Conservation (phyloP, 495 filamentous ascomycete species). For the Penicillium flavigenum region DNA sequence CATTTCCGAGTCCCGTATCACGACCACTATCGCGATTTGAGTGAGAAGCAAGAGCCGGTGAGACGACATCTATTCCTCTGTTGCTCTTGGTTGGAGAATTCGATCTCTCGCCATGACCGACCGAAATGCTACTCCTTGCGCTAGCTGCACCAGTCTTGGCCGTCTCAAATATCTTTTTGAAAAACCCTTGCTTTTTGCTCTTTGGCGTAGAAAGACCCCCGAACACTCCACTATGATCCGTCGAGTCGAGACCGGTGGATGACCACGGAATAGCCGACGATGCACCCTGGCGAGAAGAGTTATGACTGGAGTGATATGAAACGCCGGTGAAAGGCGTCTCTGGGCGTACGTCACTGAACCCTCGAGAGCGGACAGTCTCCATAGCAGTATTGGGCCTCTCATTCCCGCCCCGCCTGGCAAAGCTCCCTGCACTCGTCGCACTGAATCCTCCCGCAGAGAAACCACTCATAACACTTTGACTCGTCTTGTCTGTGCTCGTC, state of each 20-base stretch:
- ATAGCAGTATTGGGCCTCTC: constrained; percentile 54
- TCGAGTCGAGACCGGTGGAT: constrained; percentile 32
- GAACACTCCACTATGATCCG: constrained; percentile 56
- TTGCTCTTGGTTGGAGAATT: constrained; percentile 50
- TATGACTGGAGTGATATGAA: constrained; percentile 83
- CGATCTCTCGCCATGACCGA: constrained; percentile 53
- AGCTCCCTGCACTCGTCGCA: constrained; percentile 91
- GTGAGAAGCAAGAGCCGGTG: constrained; percentile 34
- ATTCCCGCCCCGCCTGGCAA: constrained; percentile 62
- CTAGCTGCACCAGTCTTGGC: constrained; percentile 92
- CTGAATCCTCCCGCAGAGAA: constrained; percentile 90
- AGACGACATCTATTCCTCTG: constrained; percentile 37
- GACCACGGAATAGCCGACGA: constrained; percentile 52
- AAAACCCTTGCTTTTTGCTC: constrained; percentile 87
- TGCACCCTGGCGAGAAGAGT: constrained; percentile 55
- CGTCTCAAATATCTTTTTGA: constrained; percentile 93
- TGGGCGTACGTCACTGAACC: constrained; percentile 56
- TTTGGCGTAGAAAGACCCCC: constrained; percentile 86
- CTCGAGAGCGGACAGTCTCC: constrained; percentile 42
- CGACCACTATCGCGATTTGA: constrained; percentile 51
- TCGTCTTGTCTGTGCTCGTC: constrained; percentile 71
- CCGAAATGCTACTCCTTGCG: constrained; percentile 79
- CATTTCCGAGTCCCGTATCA: constrained; percentile 64
- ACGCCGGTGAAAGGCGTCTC: constrained; percentile 73
- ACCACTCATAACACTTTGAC: constrained; percentile 89